Evolutionary conservation across 2,329 filamentous ascomycete genomes (phyloP).

Genomic region (Corinectria fuckeliana): DNA sequence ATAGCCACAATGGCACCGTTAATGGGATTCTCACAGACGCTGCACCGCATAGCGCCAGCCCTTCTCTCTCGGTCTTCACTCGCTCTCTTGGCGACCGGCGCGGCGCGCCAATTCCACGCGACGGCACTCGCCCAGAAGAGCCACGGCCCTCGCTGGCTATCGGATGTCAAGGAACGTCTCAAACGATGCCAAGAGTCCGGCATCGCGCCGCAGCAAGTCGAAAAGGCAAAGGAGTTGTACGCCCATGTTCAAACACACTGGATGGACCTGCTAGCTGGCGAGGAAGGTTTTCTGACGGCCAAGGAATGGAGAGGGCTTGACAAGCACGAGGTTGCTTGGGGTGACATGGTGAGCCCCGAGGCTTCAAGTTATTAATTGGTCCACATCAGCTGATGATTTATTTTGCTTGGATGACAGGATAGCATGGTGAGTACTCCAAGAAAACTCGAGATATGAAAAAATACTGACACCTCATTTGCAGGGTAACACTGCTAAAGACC

Average conservation of each 20-base stretch:
- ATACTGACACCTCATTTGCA: neutral
- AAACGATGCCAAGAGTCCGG: neutral
- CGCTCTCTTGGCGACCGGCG: neutral
- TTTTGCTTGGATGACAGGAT: constrained; percentile 45
- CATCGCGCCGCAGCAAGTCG: neutral
- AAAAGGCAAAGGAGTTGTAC: constrained; percentile 19
- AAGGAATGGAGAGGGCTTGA: constrained; percentile 65
- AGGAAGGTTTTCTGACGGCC: constrained; percentile 76
- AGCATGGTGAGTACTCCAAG: constrained; percentile 55
- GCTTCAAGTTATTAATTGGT: too few relatives aligned
- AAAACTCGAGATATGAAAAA: too few relatives aligned
- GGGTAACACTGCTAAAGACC: too few relatives aligned
- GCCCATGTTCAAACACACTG: constrained; percentile 57
- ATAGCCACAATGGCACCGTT: neutral
- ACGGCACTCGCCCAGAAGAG: constrained; percentile 7
- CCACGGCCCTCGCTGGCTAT: constrained; percentile 18
- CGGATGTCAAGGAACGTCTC: constrained; percentile 14
- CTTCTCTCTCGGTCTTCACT: neutral
- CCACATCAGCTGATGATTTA: neutral
- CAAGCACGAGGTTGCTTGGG: constrained; percentile 76
- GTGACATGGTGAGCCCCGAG: constrained; percentile 74
- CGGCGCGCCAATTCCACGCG: constrained; percentile 7
- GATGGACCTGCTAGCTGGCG: constrained; percentile 74
- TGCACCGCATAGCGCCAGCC: neutral
- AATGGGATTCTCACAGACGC: neutral